Percentiles rank a stretch among this genome's conserved stretches.
Evolutionary conservation across 345 rosid genomes (phyloP).

Genomic region (Leavenworthia alabamica): DNA sequence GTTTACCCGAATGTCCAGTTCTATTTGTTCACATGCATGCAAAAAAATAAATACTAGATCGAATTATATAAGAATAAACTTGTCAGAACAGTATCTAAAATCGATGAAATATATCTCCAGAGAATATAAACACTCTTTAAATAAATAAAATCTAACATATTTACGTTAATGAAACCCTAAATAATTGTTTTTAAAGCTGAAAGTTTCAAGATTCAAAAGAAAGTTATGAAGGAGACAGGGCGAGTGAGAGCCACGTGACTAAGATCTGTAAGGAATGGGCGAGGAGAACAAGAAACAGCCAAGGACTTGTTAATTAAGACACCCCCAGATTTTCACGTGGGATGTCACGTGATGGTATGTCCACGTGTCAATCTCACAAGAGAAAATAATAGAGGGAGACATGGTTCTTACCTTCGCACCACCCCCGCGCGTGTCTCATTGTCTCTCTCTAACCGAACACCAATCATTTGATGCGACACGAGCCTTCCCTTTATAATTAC

Average conservation of each 20-base stretch:
- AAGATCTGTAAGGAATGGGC: constrained; percentile 2
- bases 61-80: background rate
- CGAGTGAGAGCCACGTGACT: constrained; percentile 24
- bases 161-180: background rate
- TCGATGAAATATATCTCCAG: background rate
- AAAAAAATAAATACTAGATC: background rate
- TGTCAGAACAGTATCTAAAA: background rate
- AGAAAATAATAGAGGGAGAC: background rate
- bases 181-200: constrained; percentile 10
- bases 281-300: background rate
- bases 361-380: constrained; percentile 12
- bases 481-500: background rate
- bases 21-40: constrained; percentile 13
- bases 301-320: background rate
- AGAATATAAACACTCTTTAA: background rate
- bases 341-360: constrained; percentile 15
- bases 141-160: background rate
- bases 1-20: too few species aligned
- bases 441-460: constrained; percentile 26
- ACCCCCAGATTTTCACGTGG: constrained; percentile 16
- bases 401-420: constrained; percentile 9
- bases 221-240: constrained; percentile 7
- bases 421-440: constrained; percentile 21
- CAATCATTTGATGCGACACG: constrained; percentile 26
- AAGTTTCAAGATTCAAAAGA: constrained; percentile 1